Conservation (phyloP, 441 rosid genomes). For the Gossypium gossypioides region DNA sequence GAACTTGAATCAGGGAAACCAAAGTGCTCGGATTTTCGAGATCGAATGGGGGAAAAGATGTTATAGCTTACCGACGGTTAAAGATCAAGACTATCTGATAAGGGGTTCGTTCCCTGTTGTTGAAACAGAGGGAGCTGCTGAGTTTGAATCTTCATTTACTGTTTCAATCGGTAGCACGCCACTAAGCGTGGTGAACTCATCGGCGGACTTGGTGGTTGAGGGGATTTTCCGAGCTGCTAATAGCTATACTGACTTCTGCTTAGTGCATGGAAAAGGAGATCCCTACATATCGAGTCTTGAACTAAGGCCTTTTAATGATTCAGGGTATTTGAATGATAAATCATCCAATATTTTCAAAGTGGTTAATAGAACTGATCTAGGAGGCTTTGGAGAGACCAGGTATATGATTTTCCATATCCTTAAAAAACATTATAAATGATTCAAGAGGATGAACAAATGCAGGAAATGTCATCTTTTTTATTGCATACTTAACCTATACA, state of each 20-base stretch:
- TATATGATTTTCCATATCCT: conserved; percentile 11
- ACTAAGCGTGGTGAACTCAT: conserved; percentile 27
- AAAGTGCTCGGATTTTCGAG: conserved; percentile 30
- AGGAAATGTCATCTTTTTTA: neutral
- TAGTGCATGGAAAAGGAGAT: conserved; percentile 28
- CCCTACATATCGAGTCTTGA: conserved; percentile 49
- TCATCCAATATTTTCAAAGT: conserved; percentile 30
- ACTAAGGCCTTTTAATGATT: conserved; percentile 35
- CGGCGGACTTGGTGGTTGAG: conserved; percentile 28
- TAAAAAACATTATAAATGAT: neutral
- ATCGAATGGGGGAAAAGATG: conserved; percentile 41
- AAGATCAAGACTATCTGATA: conserved; percentile 36
- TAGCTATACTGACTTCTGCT: conserved; percentile 36
- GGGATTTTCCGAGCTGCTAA: conserved; percentile 36
- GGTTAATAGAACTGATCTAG: conserved; percentile 37
- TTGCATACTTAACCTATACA: neutral
- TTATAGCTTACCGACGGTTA: conserved; percentile 31
- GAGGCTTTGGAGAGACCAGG: conserved; percentile 33
- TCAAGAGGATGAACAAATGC: neutral
- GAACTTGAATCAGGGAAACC: conserved; percentile 16
- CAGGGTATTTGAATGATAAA: conserved; percentile 27
- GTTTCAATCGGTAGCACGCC: conserved; percentile 35
- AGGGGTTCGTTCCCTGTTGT: conserved; percentile 33
- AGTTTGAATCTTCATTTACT: conserved; percentile 17
- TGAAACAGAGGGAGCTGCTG: conserved; percentile 8